Conservation (phyloP, 1,139 yeast species). For the Kodamaea sp. region DNA sequence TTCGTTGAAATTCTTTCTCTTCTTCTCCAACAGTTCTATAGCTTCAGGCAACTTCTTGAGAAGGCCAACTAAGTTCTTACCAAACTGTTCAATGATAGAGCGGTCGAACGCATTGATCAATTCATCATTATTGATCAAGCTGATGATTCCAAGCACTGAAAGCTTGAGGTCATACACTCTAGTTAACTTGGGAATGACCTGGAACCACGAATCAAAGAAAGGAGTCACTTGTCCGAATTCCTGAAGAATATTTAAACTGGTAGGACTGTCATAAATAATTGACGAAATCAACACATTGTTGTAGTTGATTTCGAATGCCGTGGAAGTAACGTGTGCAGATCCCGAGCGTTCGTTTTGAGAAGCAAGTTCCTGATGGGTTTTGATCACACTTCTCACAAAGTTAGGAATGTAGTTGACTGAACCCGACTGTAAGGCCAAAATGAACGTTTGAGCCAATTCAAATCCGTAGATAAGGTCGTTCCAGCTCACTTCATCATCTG, state of each 20-base stretch:
- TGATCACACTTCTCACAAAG: slow-evolving; percentile 34
- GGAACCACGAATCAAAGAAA: slow-evolving; percentile 73
- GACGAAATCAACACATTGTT: slow-evolving; percentile 69
- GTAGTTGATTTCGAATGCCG: slow-evolving; percentile 54
- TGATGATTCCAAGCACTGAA: slow-evolving; percentile 65
- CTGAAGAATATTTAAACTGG: slow-evolving; percentile 56
- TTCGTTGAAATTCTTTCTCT: slow-evolving; percentile 51
- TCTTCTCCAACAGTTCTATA: slow-evolving; percentile 60
- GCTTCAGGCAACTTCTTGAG: slow-evolving; percentile 71
- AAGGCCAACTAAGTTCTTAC: slow-evolving; percentile 49
- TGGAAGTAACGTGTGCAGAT: slow-evolving; percentile 26
- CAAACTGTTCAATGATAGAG: slow-evolving; percentile 29
- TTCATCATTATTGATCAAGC: slow-evolving; percentile 39
- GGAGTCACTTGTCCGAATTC: slow-evolving; percentile 43
- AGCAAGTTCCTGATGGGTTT: slow-evolving; percentile 15
- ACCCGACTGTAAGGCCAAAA: slow-evolving; percentile 47
- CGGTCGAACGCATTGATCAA: slow-evolving; percentile 21
- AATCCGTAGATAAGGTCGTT: slow-evolving; percentile 53
- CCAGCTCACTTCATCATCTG: slow-evolving; percentile 41
- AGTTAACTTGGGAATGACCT: slow-evolving; percentile 53
- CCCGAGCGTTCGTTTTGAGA: slow-evolving; percentile 10
- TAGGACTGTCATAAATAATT: slow-evolving; percentile 60
- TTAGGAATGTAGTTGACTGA: slow-evolving; percentile 42
- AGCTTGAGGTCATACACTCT: slow-evolving; percentile 84
- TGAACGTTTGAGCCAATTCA: slow-evolving; percentile 56